A percentile compares a stretch with the other conserved stretches of the same genome.
phyloP scores from a whole-genome alignment of 768 basidiomycete species.

The Lactifluus echinatus region DNA sequence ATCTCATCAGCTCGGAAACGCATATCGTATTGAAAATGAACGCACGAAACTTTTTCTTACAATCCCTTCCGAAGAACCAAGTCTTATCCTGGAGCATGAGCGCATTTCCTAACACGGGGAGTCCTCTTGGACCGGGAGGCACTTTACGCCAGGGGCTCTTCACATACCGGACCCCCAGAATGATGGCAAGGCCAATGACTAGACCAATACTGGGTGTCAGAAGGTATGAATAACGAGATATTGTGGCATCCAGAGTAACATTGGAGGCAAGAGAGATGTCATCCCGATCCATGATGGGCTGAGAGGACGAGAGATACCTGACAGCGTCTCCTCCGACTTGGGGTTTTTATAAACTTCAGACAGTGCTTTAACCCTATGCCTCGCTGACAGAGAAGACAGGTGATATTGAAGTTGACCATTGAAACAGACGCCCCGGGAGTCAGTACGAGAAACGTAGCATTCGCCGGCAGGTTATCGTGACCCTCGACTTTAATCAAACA shows the following conservation, averaged over 20 bases:
- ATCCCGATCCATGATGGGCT: too few species aligned
- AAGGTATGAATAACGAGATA: background rate
- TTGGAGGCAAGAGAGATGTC: background rate
- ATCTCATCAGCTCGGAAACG: background rate
- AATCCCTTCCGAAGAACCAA: background rate
- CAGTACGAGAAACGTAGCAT: too few species aligned
- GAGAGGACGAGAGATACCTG: background rate
- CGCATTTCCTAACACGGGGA: conserved; percentile 7
- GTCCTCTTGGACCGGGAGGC: conserved; percentile 5
- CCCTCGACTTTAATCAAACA: too few species aligned
- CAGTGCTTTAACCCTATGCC: too few species aligned
- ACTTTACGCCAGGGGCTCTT: conserved; percentile 11
- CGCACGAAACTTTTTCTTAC: conserved; percentile 3
- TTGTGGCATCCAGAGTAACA: too few species aligned
- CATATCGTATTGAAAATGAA: background rate
- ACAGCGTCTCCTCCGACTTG: too few species aligned
- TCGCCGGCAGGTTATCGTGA: too few species aligned
- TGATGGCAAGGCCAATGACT: background rate
- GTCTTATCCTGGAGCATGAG: background rate
- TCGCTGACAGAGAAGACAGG: too few species aligned
- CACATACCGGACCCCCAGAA: background rate
- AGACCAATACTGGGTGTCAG: background rate
- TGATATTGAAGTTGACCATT: too few species aligned
- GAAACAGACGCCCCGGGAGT: too few species aligned
- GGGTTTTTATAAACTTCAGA: too few species aligned